These are phyloP conservation scores for Choiromyces venosus DNA, from an alignment of 495 filamentous ascomycete species.

Conservation along the genomic window DNA sequence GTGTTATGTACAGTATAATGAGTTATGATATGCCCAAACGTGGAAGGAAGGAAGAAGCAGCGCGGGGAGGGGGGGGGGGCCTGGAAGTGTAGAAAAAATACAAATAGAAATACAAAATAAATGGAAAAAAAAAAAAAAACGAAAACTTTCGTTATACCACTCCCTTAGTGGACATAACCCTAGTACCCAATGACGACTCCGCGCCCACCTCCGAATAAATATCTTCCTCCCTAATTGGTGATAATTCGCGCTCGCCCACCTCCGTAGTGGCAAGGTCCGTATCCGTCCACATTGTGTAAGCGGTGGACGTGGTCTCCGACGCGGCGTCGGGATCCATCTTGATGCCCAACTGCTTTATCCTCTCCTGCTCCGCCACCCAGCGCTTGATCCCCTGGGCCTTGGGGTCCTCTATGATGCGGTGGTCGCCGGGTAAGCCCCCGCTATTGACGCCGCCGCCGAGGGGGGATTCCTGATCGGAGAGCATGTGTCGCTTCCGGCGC, in stretches of 20 bases:
- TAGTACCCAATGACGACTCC: background rate
- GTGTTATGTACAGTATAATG: no score
- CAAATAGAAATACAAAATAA: background rate
- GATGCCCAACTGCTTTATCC: conserved; percentile 14
- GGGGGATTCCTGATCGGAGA: background rate
- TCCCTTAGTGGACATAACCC: background rate
- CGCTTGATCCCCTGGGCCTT: conserved; percentile 21
- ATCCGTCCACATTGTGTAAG: conserved; percentile 33
- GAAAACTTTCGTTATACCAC: background rate
- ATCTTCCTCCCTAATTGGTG: background rate
- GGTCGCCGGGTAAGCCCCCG: background rate
- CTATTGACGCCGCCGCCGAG: background rate
- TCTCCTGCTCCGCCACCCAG: conserved; percentile 33
- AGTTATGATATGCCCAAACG: no score
- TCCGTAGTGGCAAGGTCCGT: conserved; percentile 28
- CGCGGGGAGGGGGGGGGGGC: no score
- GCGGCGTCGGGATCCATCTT: conserved; percentile 20
- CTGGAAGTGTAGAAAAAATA: no score
- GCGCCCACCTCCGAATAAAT: no score
- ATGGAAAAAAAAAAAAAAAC: background rate
- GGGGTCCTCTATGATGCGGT: conserved; percentile 10
- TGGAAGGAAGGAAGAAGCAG: background rate
- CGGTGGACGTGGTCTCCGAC: conserved; percentile 26
- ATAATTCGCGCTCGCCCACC: conserved; percentile 7
- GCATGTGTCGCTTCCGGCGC: background rate